Evolutionary conservation across 257 asterid species (phyloP), one percentile per base, ranked within the genome.

Genomic region (Hygrophila difformis): DNA sequence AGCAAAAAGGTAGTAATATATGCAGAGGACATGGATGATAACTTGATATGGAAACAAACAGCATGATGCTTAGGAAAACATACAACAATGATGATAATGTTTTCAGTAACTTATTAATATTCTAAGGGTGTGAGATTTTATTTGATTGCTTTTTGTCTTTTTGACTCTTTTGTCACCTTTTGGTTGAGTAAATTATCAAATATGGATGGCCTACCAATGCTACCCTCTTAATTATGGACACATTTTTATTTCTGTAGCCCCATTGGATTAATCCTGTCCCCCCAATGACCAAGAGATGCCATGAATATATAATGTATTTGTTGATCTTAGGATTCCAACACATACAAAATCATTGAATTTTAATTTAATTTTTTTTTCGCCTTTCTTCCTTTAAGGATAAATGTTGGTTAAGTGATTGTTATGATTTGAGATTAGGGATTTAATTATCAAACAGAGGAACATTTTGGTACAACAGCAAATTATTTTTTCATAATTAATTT

Each of bases 111-210:
- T 59, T 59, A 62, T 34, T 46, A 29, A 36, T 71, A 35, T 39
- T 47, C 51, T 64, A 51, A 52, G 34, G 59, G 59, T 51, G 62
- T 69, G 39, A 45, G 64, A 59, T 49, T 63, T 28, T 39, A 39
- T 72, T 51, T 53, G 62, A 3, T 20, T 76, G 72, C 51, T 45
- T 59, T 43, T 60, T 2, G 0, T 10, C 37, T 33, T 9, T 33
- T 9, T 33, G 37, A 5, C 37, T 33, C 33, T 64, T 52, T 44
- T 58, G 46, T 59, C 62, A 39, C 52, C 21, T 54, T 28, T 70
- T 45, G 49, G 47, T 65, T 44, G n/a, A 56, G 31, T 59, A 40
- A 48, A 22, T 57, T 44, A 43, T 39, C 61, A 38, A 8, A 3
- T 26, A 3, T 28, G 15, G 10, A 23, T 53, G 3, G 40, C 55